Conservation (phyloP, 768 basidiomycete genomes). For the Sporobolomyces phaffii region DNA sequence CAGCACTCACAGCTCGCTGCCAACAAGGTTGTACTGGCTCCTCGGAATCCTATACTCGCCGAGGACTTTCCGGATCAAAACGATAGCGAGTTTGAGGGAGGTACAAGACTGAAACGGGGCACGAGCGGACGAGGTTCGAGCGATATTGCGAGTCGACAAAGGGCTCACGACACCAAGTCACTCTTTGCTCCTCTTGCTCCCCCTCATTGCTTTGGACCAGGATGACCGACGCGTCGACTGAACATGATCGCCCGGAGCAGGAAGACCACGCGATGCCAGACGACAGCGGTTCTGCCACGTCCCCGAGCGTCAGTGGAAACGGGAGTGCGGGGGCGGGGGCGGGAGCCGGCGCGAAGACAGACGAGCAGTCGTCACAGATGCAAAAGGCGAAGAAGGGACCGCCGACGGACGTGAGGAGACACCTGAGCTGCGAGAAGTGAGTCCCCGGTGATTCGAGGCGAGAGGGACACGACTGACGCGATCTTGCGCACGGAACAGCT, state of each 20-base stretch:
- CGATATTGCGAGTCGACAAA: too few species aligned
- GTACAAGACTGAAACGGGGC: not conserved
- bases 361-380: too few species aligned
- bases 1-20: too few species aligned
- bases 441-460: not conserved
- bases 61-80: not conserved
- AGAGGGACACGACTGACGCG: not conserved
- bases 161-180: not conserved
- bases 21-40: not conserved
- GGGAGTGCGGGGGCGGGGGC: not conserved
- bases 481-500: too few species aligned
- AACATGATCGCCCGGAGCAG: too few species aligned
- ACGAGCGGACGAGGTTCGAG: not conserved
- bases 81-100: too few species aligned
- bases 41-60: not conserved
- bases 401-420: not conserved
- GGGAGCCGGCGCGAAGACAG: too few species aligned
- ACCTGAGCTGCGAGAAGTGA: conserved; percentile 25
- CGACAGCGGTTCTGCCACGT: not conserved
- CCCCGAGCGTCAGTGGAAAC: not conserved
- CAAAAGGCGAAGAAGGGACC: not conserved
- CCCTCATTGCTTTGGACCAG: too few species aligned
- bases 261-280: not conserved
- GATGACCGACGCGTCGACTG: too few species aligned
- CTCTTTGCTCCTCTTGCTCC: not conserved